These are phyloP conservation scores for Thermomucor indicae-seudaticae DNA, from an alignment of 371 early-diverging fungal species.

Conservation along the genomic window DNA sequence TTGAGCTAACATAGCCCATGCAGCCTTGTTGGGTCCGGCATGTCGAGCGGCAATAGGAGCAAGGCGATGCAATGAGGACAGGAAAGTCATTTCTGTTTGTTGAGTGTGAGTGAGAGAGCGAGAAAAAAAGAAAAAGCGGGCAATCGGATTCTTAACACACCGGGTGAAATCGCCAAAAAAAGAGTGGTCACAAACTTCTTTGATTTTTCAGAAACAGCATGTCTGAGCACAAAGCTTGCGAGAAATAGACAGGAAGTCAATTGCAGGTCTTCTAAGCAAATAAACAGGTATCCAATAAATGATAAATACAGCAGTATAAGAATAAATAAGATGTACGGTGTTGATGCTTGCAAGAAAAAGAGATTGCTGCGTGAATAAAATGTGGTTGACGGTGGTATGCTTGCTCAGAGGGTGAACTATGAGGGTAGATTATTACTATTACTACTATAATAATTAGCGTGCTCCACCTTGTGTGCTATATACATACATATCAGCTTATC, in stretches of 20 bases:
- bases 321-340: not conserved
- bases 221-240: too few species aligned
- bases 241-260: not conserved
- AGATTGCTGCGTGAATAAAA: not conserved
- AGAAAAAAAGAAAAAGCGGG: constrained; percentile 12
- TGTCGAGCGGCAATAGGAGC: constrained; percentile 34
- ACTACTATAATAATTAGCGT: too few species aligned
- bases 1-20: constrained; percentile 21
- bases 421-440: too few species aligned
- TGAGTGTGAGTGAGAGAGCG: too few species aligned
- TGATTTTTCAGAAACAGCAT: too few species aligned
- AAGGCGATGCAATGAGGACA: constrained; percentile 39
- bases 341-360: not conserved
- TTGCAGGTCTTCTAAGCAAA: not conserved
- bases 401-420: too few species aligned
- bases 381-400: too few species aligned
- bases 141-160: not conserved
- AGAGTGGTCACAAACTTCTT: not conserved
- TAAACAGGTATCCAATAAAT: not conserved
- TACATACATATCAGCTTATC: too few species aligned
- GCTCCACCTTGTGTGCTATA: too few species aligned
- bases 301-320: not conserved
- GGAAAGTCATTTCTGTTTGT: constrained; percentile 36
- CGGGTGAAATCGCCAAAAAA: constrained; percentile 1
- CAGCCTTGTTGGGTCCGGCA: constrained; percentile 32